phyloP scores from a whole-genome alignment of 495 filamentous ascomycete species.

The Melanomma pulvis-pyrius region DNA sequence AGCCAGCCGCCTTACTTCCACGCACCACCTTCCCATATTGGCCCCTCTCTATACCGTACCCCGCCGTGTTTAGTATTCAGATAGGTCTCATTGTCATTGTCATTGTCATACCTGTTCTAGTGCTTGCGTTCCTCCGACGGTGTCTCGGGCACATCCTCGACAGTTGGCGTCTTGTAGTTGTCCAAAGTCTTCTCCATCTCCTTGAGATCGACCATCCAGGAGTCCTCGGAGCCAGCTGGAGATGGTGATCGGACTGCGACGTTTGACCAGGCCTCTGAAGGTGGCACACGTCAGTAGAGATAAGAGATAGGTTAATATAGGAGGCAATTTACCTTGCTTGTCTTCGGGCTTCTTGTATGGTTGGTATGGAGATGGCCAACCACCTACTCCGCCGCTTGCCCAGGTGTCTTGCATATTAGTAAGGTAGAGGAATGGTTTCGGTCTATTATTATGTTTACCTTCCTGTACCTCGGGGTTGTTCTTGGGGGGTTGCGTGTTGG shows the following conservation, averaged over 20 bases:
- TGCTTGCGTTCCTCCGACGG: background rate
- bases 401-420: too few species aligned
- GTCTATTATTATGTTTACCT: too few species aligned
- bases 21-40: background rate
- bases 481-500: background rate
- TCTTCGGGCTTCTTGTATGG: too few species aligned
- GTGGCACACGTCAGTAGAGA: too few species aligned
- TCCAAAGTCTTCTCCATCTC: background rate
- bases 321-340: too few species aligned
- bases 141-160: slow-evolving; percentile 2
- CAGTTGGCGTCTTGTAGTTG: slow-evolving; percentile 9
- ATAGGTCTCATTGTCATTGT: slow-evolving; percentile 5
- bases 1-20: background rate
- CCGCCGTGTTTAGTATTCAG: background rate
- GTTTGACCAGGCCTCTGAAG: background rate
- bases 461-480: background rate
- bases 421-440: too few species aligned
- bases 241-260: background rate
- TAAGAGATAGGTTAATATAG: too few species aligned
- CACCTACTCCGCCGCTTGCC: too few species aligned
- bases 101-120: slow-evolving; percentile 9
- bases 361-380: too few species aligned
- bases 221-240: background rate
- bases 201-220: background rate
- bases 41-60: background rate